These are phyloP conservation scores for Symmetrospora coprosmae DNA, from an alignment of 768 basidiomycete species.

Conservation along the genomic window DNA sequence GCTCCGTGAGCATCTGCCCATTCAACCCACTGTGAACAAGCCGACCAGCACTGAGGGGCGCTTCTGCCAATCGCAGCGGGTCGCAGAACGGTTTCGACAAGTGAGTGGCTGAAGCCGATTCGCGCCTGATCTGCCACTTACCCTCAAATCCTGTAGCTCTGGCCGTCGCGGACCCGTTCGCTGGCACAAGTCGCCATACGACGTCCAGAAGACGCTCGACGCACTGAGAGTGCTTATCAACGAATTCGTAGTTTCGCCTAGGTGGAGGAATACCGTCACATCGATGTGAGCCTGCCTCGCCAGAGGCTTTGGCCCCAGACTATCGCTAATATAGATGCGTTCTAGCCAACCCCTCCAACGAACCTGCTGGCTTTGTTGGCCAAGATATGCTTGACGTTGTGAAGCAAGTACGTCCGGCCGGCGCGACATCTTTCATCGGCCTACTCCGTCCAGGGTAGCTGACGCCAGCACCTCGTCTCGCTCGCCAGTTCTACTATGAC, in stretches of 20 bases:
- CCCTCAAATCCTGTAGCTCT: background rate
- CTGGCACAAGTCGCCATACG: conserved; percentile 17
- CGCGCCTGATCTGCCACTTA: background rate
- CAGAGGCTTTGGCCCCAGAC: background rate
- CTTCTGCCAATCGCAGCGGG: background rate
- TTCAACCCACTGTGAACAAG: background rate
- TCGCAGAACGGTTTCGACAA: conserved; percentile 28
- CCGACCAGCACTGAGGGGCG: background rate
- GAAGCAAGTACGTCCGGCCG: no score
- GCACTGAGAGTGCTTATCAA: conserved; percentile 7
- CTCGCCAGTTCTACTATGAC: conserved; percentile 15
- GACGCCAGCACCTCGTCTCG: no score
- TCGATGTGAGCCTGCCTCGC: conserved; percentile 1
- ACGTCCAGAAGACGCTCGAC: conserved; percentile 14
- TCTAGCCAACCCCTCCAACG: conserved; percentile 1
- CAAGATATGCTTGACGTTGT: conserved; percentile 14
- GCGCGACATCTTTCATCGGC: conserved; percentile 7
- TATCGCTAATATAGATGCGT: background rate
- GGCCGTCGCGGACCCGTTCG: background rate
- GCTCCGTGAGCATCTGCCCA: no score
- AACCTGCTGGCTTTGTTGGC: conserved; percentile 21
- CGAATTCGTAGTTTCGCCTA: conserved; percentile 20
- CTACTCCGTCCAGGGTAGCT: conserved; percentile 5
- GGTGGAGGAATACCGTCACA: conserved; percentile 4
- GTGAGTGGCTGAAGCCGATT: background rate